Evolutionary conservation across 2,329 filamentous ascomycete genomes (phyloP).

Genomic region (Trichoderma semiorbis): DNA sequence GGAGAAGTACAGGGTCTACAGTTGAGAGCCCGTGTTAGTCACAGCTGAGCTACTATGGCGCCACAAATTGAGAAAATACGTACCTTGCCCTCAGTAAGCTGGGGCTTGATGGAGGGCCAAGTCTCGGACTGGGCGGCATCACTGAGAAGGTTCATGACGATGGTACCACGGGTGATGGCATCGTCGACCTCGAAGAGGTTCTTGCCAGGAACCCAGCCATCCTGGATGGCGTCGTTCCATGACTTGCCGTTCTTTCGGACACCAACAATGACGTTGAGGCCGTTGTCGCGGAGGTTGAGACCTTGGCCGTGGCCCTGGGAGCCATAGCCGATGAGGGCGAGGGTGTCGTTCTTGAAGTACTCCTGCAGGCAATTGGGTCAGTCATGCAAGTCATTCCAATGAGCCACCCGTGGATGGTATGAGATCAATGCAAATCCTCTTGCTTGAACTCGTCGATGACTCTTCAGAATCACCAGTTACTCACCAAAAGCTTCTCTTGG

Average conservation of each 20-base stretch:
- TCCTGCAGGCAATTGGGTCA: conserved; percentile 60
- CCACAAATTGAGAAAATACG: conserved; percentile 25
- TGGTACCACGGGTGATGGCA: conserved; percentile 87
- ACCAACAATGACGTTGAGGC: conserved; percentile 97
- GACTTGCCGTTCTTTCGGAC: conserved; percentile 97
- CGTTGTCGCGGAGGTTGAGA: conserved; percentile 99
- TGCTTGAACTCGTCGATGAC: not conserved
- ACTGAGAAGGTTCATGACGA: conserved; percentile 98
- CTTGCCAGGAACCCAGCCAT: conserved; percentile 97
- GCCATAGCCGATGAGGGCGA: conserved; percentile 97
- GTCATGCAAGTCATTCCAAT: not conserved
- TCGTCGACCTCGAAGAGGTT: conserved; percentile 99
- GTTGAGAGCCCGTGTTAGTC: conserved; percentile 24
- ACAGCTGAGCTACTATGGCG: not conserved
- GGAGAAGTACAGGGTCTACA: conserved; percentile 97
- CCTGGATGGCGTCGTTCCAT: conserved; percentile 95
- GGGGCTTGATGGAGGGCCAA: conserved; percentile 96
- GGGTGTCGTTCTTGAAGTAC: conserved; percentile 99
- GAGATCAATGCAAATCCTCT: not conserved
- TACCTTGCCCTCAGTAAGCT: conserved; percentile 98
- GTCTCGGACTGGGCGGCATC: conserved; percentile 99
- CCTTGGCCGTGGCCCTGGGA: conserved; percentile 99
- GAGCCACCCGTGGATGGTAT: not conserved
- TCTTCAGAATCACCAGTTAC: conserved; percentile 35
- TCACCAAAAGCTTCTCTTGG: conserved; percentile 92